phyloP scores from a whole-genome alignment of 2,329 filamentous ascomycete species.

The Madurella fahalii region DNA sequence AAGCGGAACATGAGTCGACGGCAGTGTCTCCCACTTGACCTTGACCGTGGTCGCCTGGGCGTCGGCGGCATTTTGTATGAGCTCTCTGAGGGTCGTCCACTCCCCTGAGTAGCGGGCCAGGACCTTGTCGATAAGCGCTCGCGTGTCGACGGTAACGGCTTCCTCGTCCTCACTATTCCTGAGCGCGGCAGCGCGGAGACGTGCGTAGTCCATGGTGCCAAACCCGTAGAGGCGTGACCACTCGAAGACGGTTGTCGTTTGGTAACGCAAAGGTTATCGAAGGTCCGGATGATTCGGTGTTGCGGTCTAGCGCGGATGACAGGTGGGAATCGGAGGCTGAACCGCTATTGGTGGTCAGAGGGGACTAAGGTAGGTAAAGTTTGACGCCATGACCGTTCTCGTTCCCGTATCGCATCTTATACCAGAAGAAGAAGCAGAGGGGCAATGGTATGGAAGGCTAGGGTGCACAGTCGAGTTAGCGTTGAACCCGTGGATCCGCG shows the following conservation, averaged over 20 bases:
- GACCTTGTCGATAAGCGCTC: slow-evolving; percentile 96
- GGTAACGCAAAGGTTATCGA: background rate
- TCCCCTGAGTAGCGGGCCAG: slow-evolving; percentile 94
- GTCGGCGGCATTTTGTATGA: slow-evolving; percentile 98
- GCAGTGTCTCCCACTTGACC: slow-evolving; percentile 87
- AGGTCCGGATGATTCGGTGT: background rate
- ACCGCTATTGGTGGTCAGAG: no score
- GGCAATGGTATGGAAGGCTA: background rate
- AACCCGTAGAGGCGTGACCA: background rate
- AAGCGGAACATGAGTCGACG: slow-evolving; percentile 74
- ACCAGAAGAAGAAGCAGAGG: background rate
- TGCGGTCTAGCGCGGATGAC: background rate
- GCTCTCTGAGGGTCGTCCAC: slow-evolving; percentile 83
- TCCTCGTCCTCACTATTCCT: slow-evolving; percentile 86
- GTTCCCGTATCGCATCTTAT: background rate
- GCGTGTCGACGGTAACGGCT: slow-evolving; percentile 94
- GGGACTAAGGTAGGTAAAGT: no score
- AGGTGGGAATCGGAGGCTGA: background rate
- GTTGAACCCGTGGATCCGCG: background rate
- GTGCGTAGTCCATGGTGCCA: slow-evolving; percentile 61
- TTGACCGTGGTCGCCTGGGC: slow-evolving; percentile 85
- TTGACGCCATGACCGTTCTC: no score
- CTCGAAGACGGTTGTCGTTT: background rate
- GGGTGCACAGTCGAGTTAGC: background rate
- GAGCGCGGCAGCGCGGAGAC: slow-evolving; percentile 82